Conservation (phyloP, 345 rosid species). For the Hibiscus mutabilis region DNA sequence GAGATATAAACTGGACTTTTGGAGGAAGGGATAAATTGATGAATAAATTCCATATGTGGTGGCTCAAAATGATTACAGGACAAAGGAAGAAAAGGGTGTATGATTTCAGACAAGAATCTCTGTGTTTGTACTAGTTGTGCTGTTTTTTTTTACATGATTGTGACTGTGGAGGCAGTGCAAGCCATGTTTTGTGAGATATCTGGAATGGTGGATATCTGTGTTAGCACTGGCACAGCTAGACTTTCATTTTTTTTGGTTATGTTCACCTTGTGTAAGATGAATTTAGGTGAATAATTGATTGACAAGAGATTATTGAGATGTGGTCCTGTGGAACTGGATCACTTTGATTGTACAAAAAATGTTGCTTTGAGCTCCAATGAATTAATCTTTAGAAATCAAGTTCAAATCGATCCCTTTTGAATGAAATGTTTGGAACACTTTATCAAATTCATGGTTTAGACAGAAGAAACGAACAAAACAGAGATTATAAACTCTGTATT, state of each 20-base stretch:
- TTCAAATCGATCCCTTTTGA: too few relatives aligned
- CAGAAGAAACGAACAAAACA: too few relatives aligned
- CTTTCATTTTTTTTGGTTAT: not conserved
- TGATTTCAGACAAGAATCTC: not conserved
- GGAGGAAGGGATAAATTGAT: not conserved
- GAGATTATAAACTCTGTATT: too few relatives aligned
- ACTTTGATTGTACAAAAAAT: not conserved
- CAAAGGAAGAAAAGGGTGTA: not conserved
- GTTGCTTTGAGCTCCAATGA: not conserved
- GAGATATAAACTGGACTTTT: constrained; percentile 42
- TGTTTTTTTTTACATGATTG: constrained; percentile 40
- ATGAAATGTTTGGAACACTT: too few relatives aligned
- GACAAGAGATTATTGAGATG: not conserved
- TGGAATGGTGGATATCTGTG: constrained; percentile 8
- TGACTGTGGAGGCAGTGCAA: constrained; percentile 24
- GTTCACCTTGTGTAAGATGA: constrained; percentile 18
- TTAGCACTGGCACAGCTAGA: constrained; percentile 18
- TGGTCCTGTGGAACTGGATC: too few relatives aligned
- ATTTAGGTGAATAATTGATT: constrained; percentile 5
- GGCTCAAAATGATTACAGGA: constrained; percentile 10
- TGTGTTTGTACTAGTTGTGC: constrained; percentile 9
- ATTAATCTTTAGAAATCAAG: too few relatives aligned
- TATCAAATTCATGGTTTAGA: too few relatives aligned
- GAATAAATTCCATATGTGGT: not conserved
- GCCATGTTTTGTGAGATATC: constrained; percentile 34